phyloP scores from a whole-genome alignment of 2,329 filamentous ascomycete species.

The Cordyceps sp. region DNA sequence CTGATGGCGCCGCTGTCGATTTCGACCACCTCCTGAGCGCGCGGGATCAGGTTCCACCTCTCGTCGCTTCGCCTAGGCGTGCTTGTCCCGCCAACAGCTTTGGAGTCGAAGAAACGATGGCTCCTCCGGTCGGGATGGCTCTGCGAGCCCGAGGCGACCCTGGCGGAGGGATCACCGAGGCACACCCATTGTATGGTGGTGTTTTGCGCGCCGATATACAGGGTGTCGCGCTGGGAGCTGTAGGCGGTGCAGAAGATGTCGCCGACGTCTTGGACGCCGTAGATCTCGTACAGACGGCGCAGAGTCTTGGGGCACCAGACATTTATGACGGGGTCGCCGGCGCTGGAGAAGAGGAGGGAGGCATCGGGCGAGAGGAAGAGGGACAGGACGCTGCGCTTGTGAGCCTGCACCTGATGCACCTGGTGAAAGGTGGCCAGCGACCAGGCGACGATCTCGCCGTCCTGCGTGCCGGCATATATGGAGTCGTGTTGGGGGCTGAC shows the following conservation, averaged over 20 bases:
- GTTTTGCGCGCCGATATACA: constrained; percentile 89
- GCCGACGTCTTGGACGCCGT: constrained; percentile 84
- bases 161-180: constrained; percentile 44
- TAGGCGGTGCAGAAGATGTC: constrained; percentile 95
- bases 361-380: constrained; percentile 64
- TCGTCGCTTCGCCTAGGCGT: constrained; percentile 56
- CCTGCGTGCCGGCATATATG: constrained; percentile 85
- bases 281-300: constrained; percentile 69
- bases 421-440: constrained; percentile 77
- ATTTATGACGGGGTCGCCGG: constrained; percentile 85
- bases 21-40: constrained; percentile 46
- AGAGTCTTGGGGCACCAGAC: constrained; percentile 75
- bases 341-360: constrained; percentile 73
- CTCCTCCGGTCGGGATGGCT: constrained; percentile 61
- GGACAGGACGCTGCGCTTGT: constrained; percentile 79
- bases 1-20: constrained; percentile 66
- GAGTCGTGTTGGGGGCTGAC: constrained; percentile 61
- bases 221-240: constrained; percentile 58
- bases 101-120: constrained; percentile 86
- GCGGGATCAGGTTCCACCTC: constrained; percentile 35
- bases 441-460: constrained; percentile 87
- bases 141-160: constrained; percentile 43
- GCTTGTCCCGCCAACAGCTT: constrained; percentile 64
- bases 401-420: constrained; percentile 64
- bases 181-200: constrained; percentile 89